Evolutionary conservation across 768 basidiomycete genomes (phyloP).

Genomic region (Pleurotus eryngii): DNA sequence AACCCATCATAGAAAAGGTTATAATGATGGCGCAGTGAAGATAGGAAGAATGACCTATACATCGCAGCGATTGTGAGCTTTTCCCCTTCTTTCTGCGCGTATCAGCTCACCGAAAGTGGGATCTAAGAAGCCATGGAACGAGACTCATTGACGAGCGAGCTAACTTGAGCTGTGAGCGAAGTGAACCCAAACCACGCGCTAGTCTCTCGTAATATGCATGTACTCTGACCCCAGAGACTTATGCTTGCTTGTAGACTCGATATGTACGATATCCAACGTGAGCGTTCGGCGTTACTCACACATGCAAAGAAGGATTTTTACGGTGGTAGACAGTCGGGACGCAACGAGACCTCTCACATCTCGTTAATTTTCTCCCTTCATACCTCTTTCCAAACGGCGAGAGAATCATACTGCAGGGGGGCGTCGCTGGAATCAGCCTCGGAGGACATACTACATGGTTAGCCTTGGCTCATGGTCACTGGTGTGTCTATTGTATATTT

Average conservation of each 20-base stretch:
- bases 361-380: slow-evolving; percentile 76
- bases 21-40: slow-evolving; percentile 15
- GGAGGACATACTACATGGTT: slow-evolving; percentile 88
- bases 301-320: neutral
- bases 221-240: neutral
- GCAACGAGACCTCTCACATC: slow-evolving; percentile 69
- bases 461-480: slow-evolving; percentile 35
- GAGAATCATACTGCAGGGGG: slow-evolving; percentile 61
- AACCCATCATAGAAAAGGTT: slow-evolving; percentile 23
- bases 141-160: slow-evolving; percentile 28
- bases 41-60: slow-evolving; percentile 22
- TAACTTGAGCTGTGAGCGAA: slow-evolving; percentile 33
- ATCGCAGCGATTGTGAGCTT: slow-evolving; percentile 37
- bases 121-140: slow-evolving; percentile 45
- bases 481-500: slow-evolving; percentile 21
- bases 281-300: slow-evolving; percentile 5
- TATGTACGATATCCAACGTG: slow-evolving; percentile 47
- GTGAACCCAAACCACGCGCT: slow-evolving; percentile 40
- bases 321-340: slow-evolving; percentile 47
- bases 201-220: slow-evolving; percentile 15
- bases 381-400: slow-evolving; percentile 72
- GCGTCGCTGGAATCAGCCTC: slow-evolving; percentile 71
- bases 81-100: neutral
- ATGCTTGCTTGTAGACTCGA: slow-evolving; percentile 30
- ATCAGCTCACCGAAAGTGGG: slow-evolving; percentile 20